Evolutionary conservation across 148 eudicot species (phyloP), one percentile per base, ranked within the genome.

Genomic region (Heliamphora exappendiculata): DNA sequence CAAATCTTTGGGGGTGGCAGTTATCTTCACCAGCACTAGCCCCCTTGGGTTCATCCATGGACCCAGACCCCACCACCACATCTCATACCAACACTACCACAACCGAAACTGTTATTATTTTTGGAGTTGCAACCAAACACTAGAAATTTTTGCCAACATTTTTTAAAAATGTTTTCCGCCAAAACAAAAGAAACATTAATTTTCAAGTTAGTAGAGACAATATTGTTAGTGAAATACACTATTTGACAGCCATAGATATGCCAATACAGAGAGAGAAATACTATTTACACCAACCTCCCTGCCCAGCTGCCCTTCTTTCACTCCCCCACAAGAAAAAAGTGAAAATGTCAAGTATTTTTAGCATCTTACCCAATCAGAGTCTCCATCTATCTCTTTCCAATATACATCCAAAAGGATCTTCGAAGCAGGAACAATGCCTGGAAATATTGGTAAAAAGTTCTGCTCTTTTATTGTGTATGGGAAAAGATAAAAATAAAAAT

Each of bases 341-440:
- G 7, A 45, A 17, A 50, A 73, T 42, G 11, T 16, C 24, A 19
- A 7, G 62, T 6, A 29, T 45, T n/a, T 26, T 78, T 58, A 74
- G 67, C 59, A 75, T 68, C 88, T 83, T 84, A 95, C 99, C 99
- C 99, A 95, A 78, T 95, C 99, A 19, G 98, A 88, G 81, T 95
- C 96, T 78, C 85, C 93, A 73, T 86, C 87, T 84, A 91, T 76
- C 79, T 91, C 94, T 84, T 87, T 95, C 97, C 94, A 95, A 77
- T 88, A 89, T 17, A 87, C 86, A 81, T 95, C 97, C 82, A 86
- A 77, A 76, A 88, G 82, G 75, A 84, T 78, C 42, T 90, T 79
- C 63, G 89, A 80, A 53, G 81, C 31, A 76, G 97, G 91, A 80
- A 89, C 89, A 87, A 87, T 81, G 44, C 97, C 99, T 92, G 86